A percentile compares a stretch with the other conserved stretches of the same genome.
Evolutionary conservation across 371 early-diverging fungal species (phyloP).

Genomic region (Smittium culicis): DNA sequence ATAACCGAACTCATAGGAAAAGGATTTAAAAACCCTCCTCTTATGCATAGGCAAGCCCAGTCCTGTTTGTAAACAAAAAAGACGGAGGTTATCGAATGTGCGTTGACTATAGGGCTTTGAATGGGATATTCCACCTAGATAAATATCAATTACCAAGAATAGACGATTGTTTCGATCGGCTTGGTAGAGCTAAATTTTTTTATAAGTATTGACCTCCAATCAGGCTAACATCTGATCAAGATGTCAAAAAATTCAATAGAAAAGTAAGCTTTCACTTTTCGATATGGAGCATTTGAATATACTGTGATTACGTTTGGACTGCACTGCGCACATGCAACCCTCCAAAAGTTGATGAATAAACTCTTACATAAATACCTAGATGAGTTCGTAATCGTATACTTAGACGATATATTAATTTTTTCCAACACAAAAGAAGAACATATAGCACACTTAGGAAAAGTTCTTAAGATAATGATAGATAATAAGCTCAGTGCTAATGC

Average conservation of each 20-base stretch:
- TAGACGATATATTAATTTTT: slow-evolving; percentile 46
- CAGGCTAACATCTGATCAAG: slow-evolving; percentile 31
- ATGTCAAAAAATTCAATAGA: slow-evolving; percentile 16
- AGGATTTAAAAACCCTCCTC: background rate
- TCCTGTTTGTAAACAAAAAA: background rate
- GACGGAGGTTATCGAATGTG: background rate
- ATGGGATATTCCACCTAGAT: background rate
- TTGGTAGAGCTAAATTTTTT: slow-evolving; percentile 15
- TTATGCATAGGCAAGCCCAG: background rate
- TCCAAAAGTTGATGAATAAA: slow-evolving; percentile 31
- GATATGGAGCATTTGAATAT: slow-evolving; percentile 32
- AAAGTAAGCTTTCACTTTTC: slow-evolving; percentile 38
- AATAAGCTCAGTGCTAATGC: slow-evolving; percentile 28
- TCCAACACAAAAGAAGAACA: slow-evolving; percentile 35
- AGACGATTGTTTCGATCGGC: slow-evolving; percentile 31
- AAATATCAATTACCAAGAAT: slow-evolving; percentile 23
- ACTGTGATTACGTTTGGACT: slow-evolving; percentile 39
- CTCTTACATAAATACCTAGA: slow-evolving; percentile 27
- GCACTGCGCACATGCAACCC: slow-evolving; percentile 31
- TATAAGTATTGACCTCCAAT: slow-evolving; percentile 21
- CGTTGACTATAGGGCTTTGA: background rate
- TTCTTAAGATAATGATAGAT: slow-evolving; percentile 26
- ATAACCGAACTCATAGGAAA: background rate
- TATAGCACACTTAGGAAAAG: slow-evolving; percentile 21
- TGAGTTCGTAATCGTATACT: slow-evolving; percentile 32